Base-by-base conservation (phyloP, 768 basidiomycete species). In the Rhodotorula taiwanensis region DNA sequence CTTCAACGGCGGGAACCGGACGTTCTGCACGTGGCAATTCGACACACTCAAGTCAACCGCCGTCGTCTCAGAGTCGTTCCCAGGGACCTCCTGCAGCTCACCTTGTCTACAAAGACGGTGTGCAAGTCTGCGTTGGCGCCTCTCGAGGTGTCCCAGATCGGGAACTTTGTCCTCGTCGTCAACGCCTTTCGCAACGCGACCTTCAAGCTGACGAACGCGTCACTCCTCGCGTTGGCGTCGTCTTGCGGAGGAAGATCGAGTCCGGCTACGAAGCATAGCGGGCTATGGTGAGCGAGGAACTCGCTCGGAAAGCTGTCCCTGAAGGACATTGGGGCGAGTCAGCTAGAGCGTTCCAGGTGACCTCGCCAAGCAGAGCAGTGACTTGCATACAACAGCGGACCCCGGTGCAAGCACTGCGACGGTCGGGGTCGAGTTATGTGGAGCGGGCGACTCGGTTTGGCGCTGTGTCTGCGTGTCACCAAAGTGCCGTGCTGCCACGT, bases 241-340 rank as follows among this genome's bases (percentile, higher is more conserved):
- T 33, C 42, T 31, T 16, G 43, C 71, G 70, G 4, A 74, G 49
- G 45, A 0, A 45, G 52, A 2, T 42, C 84, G 49, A 95, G 82
- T 4, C 93, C 93, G 30, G 90, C 89, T 25, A 92, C 87, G 74
- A 95, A 94, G 88, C 98, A 88, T 43, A 98, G 84, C 20, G 94
- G 94, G 25, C 84, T 85, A 47, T 89, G 82, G 75, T 95, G 92
- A n/a, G 82, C 80, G 69, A 95, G 79, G 66, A 97, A 80, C 79
- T 97, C 91, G 62, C 83, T 79, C 25, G 92, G 93, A 79, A 94
- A 95, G 36, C 88, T 88, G 76, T 93, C 93, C 93, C 95, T 93
- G 13, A 27, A 20, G 49, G 31, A n/a, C n/a, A n/a, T n/a, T n/a
- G n/a, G n/a, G n/a, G n/a, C n/a, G n/a, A n/a, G 16, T 50, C 14